phyloP scores from a whole-genome alignment of 2,329 filamentous ascomycete genomes.

The Sporothrix pallida region DNA sequence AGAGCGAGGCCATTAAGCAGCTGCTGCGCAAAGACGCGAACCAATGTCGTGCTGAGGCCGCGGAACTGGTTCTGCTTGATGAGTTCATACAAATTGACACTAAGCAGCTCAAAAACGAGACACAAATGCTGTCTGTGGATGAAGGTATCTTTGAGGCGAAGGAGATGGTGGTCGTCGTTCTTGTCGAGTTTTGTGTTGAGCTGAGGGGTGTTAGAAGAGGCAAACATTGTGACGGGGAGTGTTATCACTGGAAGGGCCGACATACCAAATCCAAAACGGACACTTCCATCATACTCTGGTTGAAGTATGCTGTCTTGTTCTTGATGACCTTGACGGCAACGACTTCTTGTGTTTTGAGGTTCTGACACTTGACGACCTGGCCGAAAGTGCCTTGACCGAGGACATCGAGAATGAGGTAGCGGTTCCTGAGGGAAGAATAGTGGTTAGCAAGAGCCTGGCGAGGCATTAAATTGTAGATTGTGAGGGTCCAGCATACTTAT shows the following conservation, averaged over 20 bases:
- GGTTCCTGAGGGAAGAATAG: slow-evolving; percentile 64
- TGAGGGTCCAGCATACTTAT: slow-evolving; percentile 71
- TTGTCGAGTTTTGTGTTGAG: slow-evolving; percentile 99
- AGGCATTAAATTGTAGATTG: too few species aligned
- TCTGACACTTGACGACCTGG: slow-evolving; percentile 98
- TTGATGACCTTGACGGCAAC: slow-evolving; percentile 99
- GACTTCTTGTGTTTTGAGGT: slow-evolving; percentile 96
- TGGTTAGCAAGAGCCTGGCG: slow-evolving; percentile 16
- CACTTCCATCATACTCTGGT: slow-evolving; percentile 99
- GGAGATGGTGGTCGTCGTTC: slow-evolving; percentile 95
- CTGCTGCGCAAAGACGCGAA: slow-evolving; percentile 97
- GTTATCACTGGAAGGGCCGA: background rate
- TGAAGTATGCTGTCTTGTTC: slow-evolving; percentile 98
- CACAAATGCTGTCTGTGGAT: slow-evolving; percentile 97
- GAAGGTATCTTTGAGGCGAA: slow-evolving; percentile 95
- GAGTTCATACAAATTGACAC: slow-evolving; percentile 96
- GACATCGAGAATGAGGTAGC: slow-evolving; percentile 96
- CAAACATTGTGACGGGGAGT: too few species aligned
- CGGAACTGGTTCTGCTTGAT: slow-evolving; percentile 99
- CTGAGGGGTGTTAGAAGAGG: slow-evolving; percentile 50
- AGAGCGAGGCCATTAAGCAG: slow-evolving; percentile 89
- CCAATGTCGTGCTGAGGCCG: slow-evolving; percentile 92
- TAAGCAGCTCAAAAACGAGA: slow-evolving; percentile 92
- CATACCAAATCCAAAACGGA: slow-evolving; percentile 91
- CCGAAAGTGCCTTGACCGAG: slow-evolving; percentile 97